Percentiles rank a stretch among this genome's conserved stretches.
phyloP scores from a whole-genome alignment of 192 early-diverging fungal genomes.

The Chytriomyces hyalinus region DNA sequence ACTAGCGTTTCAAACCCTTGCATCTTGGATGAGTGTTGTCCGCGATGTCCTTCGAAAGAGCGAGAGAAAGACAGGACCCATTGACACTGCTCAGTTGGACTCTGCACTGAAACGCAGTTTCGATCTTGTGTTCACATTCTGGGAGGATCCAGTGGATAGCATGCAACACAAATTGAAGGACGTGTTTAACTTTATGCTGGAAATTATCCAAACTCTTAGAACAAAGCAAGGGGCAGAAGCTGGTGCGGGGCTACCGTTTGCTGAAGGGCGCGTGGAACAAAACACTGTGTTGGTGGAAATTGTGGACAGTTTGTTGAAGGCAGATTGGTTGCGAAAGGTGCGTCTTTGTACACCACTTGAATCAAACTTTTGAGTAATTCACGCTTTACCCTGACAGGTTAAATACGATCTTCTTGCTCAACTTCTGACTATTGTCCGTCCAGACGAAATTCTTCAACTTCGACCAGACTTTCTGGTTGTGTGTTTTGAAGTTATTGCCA shows the following conservation, averaged over 20 bases:
- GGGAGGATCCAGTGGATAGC: slow-evolving; percentile 87
- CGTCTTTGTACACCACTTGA: not conserved
- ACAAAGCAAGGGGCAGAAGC: not conserved
- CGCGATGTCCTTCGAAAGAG: not conserved
- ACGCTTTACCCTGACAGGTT: slow-evolving; percentile 8
- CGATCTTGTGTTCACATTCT: slow-evolving; percentile 77
- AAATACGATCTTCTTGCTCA: slow-evolving; percentile 82
- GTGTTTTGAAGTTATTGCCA: slow-evolving; percentile 63
- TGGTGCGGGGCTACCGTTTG: not conserved
- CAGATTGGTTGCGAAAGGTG: slow-evolving; percentile 80
- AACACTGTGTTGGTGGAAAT: slow-evolving; percentile 62
- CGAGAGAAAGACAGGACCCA: not conserved
- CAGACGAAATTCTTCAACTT: slow-evolving; percentile 57
- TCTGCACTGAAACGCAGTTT: slow-evolving; percentile 64
- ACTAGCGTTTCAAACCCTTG: slow-evolving; percentile 43
- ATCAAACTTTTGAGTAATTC: not conserved
- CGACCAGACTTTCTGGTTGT: slow-evolving; percentile 68
- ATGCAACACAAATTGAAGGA: slow-evolving; percentile 71
- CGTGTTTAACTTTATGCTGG: slow-evolving; percentile 72
- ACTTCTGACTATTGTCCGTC: slow-evolving; percentile 57
- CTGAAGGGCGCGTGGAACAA: not conserved
- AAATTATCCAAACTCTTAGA: slow-evolving; percentile 58
- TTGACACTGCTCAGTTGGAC: not conserved
- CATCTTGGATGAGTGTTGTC: slow-evolving; percentile 36
- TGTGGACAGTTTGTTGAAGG: slow-evolving; percentile 70